A percentile compares a stretch with the other conserved stretches of the same genome.
Evolutionary conservation across 495 filamentous ascomycete genomes (phyloP).

Genomic region (Penicillium odoratum): DNA sequence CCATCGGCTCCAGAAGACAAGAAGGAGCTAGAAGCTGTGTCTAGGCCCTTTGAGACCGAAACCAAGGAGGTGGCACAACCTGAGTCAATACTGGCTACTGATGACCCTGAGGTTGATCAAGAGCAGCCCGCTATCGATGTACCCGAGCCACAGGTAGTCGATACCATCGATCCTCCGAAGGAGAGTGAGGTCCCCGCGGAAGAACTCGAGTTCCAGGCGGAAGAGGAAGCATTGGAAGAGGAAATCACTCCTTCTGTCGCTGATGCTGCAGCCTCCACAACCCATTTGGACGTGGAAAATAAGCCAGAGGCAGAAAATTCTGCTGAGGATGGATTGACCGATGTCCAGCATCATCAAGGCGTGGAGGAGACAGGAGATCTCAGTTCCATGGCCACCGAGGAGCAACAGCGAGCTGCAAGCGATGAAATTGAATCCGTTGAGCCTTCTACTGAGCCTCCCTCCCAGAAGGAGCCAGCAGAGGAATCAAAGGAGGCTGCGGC

Average conservation of each 20-base stretch:
- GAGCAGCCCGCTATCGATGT: background rate
- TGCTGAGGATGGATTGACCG: background rate
- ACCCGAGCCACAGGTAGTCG: background rate
- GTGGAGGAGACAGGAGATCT: background rate
- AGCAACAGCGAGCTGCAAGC: background rate
- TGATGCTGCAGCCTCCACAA: background rate
- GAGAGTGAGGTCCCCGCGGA: conserved; percentile 10
- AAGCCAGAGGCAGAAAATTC: background rate
- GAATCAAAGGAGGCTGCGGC: background rate
- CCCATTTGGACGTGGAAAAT: background rate
- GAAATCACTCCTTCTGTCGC: conserved; percentile 3
- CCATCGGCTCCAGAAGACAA: background rate
- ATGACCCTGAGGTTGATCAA: conserved; percentile 6
- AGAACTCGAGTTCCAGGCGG: conserved; percentile 1
- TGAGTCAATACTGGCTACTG: background rate
- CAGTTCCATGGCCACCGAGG: background rate
- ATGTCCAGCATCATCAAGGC: background rate
- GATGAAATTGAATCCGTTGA: background rate
- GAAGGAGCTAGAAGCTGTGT: background rate
- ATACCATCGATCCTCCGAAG: conserved; percentile 10
- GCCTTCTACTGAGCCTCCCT: background rate
- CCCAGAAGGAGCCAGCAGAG: background rate
- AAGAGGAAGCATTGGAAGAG: conserved; percentile 9
- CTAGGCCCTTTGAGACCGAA: background rate
- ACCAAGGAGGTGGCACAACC: background rate